Percentiles rank a stretch among this genome's conserved stretches.
Evolutionary conservation across 2,329 filamentous ascomycete species (phyloP).

Genomic region (Fusarium equiseti): DNA sequence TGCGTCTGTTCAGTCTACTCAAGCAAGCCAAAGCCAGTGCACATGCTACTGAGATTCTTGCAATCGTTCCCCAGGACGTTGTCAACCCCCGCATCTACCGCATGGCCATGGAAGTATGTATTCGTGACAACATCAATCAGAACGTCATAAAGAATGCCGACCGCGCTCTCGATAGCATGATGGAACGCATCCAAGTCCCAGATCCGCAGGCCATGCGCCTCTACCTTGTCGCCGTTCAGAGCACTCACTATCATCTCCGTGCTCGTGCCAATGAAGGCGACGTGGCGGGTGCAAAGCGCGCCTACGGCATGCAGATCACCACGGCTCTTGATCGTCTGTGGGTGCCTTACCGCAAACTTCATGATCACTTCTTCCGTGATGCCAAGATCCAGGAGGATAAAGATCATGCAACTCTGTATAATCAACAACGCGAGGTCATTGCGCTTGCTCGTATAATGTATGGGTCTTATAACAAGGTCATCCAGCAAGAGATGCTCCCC

Average conservation of each 20-base stretch:
- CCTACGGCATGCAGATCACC: constrained; percentile 64
- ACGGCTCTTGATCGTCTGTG: constrained; percentile 64
- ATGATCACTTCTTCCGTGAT: constrained; percentile 53
- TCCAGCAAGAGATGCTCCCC: constrained; percentile 56
- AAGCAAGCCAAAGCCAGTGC: constrained; percentile 74
- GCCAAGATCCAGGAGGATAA: constrained; percentile 40
- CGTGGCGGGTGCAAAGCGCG: constrained; percentile 53
- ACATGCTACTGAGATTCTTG: constrained; percentile 70
- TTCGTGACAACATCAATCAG: constrained; percentile 81
- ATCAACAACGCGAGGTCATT: constrained; percentile 57
- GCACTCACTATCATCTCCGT: constrained; percentile 58
- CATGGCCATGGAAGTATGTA: constrained; percentile 79
- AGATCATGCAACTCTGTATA: constrained; percentile 49
- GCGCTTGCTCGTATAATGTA: constrained; percentile 61
- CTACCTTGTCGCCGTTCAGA: constrained; percentile 69
- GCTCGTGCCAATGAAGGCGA: constrained; percentile 48
- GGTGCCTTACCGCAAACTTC: constrained; percentile 59
- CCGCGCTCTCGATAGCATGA: constrained; percentile 74
- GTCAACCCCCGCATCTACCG: constrained; percentile 70
- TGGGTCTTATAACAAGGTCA: constrained; percentile 58
- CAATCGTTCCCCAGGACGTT: constrained; percentile 61
- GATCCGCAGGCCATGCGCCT: constrained; percentile 64
- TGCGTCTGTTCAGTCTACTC: constrained; percentile 75
- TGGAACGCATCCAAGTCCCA: constrained; percentile 53
- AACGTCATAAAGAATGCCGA: constrained; percentile 74